Evolutionary conservation across 202 grass and related monocot genomes (phyloP).

Genomic region (Setaria viridis): DNA sequence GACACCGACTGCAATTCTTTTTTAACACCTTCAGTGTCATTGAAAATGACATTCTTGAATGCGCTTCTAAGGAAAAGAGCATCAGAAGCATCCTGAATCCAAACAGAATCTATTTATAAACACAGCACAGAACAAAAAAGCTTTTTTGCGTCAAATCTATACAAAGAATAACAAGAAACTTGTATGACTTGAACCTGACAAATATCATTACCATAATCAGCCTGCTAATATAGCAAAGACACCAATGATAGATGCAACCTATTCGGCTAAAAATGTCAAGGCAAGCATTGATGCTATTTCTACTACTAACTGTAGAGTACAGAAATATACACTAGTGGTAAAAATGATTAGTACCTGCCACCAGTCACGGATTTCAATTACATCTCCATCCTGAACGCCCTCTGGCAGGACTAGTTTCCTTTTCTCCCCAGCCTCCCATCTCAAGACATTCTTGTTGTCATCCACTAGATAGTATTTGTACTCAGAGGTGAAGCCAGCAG

Average conservation of each 20-base stretch:
- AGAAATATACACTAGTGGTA: background rate
- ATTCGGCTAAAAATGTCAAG: too few species aligned
- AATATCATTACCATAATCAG: background rate
- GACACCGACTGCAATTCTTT: conserved; percentile 42
- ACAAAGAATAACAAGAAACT: background rate
- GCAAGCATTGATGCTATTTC: background rate
- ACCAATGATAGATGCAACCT: background rate
- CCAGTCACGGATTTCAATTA: conserved; percentile 85
- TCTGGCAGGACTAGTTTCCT: conserved; percentile 71
- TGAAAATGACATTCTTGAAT: conserved; percentile 89
- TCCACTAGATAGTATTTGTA: conserved; percentile 92
- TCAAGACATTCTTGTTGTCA: conserved; percentile 75
- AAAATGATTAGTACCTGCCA: conserved; percentile 77
- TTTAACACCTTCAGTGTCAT: conserved; percentile 54
- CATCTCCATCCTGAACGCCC: conserved; percentile 62
- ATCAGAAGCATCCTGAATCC: conserved; percentile 86
- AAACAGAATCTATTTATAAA: conserved; percentile 17
- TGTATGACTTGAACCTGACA: background rate
- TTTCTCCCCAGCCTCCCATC: conserved; percentile 78
- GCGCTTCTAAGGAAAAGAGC: conserved; percentile 88
- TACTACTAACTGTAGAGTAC: background rate
- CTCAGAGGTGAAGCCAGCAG: conserved; percentile 55
- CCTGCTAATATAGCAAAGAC: background rate
- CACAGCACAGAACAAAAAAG: background rate
- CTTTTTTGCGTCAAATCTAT: background rate